These are phyloP conservation scores for Lactifluus echinatus DNA, from an alignment of 768 basidiomycete genomes.

Conservation along the genomic window DNA sequence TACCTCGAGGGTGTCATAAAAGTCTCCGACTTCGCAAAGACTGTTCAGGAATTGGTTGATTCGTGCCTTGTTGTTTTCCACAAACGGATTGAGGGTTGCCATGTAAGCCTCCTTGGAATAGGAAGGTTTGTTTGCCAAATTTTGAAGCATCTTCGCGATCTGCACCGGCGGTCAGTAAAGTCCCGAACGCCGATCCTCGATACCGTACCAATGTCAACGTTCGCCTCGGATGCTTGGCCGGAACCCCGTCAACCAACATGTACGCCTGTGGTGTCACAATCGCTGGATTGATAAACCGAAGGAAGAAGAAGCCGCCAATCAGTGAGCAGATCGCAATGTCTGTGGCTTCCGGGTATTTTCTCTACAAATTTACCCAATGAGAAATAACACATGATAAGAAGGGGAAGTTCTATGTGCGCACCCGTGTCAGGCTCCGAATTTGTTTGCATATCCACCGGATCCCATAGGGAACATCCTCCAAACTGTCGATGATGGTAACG, in stretches of 20 bases:
- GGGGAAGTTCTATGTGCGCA: conserved; percentile 31
- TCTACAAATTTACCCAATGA: conserved; percentile 36
- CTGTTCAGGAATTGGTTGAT: conserved; percentile 97
- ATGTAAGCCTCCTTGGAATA: conserved; percentile 98
- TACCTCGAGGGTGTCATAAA: conserved; percentile 97
- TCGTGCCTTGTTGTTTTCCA: conserved; percentile 95
- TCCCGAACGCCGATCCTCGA: background rate
- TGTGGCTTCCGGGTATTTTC: conserved; percentile 98
- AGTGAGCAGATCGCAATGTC: conserved; percentile 98
- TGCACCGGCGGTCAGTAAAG: conserved; percentile 25
- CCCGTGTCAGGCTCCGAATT: conserved; percentile 91
- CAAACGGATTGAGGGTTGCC: conserved; percentile 97
- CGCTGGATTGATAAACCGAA: conserved; percentile 98
- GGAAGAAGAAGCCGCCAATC: conserved; percentile 99
- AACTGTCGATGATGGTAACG: conserved; percentile 93
- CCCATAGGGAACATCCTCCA: conserved; percentile 98
- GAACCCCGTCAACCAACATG: conserved; percentile 97
- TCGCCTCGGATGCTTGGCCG: conserved; percentile 94
- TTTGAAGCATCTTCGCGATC: conserved; percentile 99
- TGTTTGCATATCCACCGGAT: conserved; percentile 99
- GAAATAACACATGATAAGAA: background rate
- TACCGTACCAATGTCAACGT: conserved; percentile 78
- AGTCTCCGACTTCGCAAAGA: conserved; percentile 97
- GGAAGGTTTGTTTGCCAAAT: conserved; percentile 96
- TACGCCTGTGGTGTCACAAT: conserved; percentile 99